Percentiles rank a stretch among this genome's conserved stretches.
These are phyloP conservation scores for Collybia sordida DNA, from an alignment of 768 basidiomycete genomes.

Conservation along the genomic window DNA sequence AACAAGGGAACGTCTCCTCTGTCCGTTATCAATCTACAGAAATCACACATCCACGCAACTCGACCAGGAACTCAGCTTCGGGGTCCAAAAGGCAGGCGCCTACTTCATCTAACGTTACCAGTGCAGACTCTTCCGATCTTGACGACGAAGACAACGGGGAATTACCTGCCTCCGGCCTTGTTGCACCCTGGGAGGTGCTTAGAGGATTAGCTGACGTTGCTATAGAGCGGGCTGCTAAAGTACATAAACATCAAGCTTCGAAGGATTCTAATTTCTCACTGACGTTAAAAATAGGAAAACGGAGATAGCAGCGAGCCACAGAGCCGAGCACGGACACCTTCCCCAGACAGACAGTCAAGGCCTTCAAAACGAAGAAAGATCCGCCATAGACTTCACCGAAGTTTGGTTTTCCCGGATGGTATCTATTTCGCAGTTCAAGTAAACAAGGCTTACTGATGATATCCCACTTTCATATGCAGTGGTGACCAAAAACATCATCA, in stretches of 20 bases:
- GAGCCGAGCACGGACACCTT: conserved; percentile 72
- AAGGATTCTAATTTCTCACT: conserved; percentile 5
- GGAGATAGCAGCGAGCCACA: conserved; percentile 76
- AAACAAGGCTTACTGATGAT: no score
- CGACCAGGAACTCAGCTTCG: conserved; percentile 34
- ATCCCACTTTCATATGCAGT: conserved; percentile 42
- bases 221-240: conserved; percentile 76
- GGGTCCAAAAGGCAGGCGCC: conserved; percentile 62
- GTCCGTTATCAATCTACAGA: conserved; percentile 57
- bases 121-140: conserved; percentile 80
- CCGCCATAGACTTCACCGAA: conserved; percentile 56
- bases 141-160: conserved; percentile 83
- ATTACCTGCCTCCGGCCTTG: conserved; percentile 76
- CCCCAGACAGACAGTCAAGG: conserved; percentile 67
- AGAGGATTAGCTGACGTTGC: conserved; percentile 81
- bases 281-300: conserved; percentile 54
- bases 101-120: conserved; percentile 65
- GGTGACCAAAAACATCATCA: conserved; percentile 79
- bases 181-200: conserved; percentile 86
- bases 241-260: conserved; percentile 26
- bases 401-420: conserved; percentile 80
- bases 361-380: conserved; percentile 74
- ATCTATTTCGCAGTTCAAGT: conserved; percentile 9
- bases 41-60: conserved; percentile 28
- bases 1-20: conserved; percentile 56